Conservation (phyloP, 257 asterid species). For the Avicennia marina region DNA sequence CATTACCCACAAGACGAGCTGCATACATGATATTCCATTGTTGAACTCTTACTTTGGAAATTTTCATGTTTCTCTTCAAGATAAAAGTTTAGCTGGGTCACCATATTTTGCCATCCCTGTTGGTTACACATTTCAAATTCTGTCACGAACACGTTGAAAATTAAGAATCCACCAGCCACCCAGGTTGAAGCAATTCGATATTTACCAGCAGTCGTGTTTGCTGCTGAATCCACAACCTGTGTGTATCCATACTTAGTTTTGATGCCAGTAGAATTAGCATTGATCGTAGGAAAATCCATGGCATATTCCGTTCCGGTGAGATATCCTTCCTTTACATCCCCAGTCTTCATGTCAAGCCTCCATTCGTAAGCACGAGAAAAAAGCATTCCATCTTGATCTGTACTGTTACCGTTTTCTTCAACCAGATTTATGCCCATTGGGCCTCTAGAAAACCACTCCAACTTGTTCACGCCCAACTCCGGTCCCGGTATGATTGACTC, state of each 20-base stretch:
- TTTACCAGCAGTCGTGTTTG: constrained; percentile 37
- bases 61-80: constrained; percentile 11
- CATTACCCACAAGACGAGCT: no score
- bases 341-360: constrained; percentile 41
- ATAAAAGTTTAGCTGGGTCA: constrained; percentile 38
- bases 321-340: constrained; percentile 25
- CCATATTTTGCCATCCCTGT: constrained; percentile 44
- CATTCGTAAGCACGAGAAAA: constrained; percentile 36
- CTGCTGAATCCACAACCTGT: constrained; percentile 31
- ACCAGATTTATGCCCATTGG: constrained; percentile 10
- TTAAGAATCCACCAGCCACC: not conserved
- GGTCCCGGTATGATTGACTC: constrained; percentile 50
- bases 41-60: constrained; percentile 3
- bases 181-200: no score
- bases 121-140: not conserved
- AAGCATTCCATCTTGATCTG: constrained; percentile 22
- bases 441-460: constrained; percentile 39
- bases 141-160: not conserved
- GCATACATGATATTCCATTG: no score
- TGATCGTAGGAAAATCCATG: constrained; percentile 44
- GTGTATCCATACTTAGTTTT: constrained; percentile 35
- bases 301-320: constrained; percentile 29
- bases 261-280: constrained; percentile 26
- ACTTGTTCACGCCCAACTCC: constrained; percentile 30
- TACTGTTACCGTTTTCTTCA: not conserved